Percentiles rank a stretch among this genome's conserved stretches.
Conservation (phyloP, 2,329 filamentous ascomycete species). For the Xylaria sp. region DNA sequence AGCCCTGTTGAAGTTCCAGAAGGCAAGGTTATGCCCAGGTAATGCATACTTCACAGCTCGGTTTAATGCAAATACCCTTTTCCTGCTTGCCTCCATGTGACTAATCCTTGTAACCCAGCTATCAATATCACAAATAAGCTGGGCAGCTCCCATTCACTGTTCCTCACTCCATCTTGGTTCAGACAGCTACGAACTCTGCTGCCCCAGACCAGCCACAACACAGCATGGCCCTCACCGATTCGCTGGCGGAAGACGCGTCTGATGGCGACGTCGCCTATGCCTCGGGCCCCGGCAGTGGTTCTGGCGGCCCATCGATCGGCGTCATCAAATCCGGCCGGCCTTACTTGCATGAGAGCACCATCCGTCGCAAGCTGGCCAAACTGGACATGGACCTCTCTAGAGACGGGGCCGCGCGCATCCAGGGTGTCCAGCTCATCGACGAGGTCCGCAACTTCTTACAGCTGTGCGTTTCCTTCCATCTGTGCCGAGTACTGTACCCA, state of each 20-base stretch:
- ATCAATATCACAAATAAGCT: neutral
- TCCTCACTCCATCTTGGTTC: neutral
- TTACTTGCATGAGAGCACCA: constrained; percentile 83
- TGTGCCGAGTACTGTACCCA: constrained; percentile 8
- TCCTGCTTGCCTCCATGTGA: neutral
- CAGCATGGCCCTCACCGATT: constrained; percentile 32
- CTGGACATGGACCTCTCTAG: constrained; percentile 79
- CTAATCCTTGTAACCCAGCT: constrained; percentile 1
- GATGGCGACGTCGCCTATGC: constrained; percentile 30
- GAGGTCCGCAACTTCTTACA: constrained; percentile 81
- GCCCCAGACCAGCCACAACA: constrained; percentile 1
- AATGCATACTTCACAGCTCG: neutral
- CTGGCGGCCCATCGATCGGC: constrained; percentile 43
- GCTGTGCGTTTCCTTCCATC: constrained; percentile 66
- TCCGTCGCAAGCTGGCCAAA: constrained; percentile 77
- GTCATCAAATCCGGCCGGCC: constrained; percentile 61
- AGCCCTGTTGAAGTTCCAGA: no score
- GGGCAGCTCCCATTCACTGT: neutral
- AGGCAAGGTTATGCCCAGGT: no score
- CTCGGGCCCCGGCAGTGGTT: constrained; percentile 21
- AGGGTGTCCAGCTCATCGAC: constrained; percentile 90
- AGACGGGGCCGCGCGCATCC: constrained; percentile 83
- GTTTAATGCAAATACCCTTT: constrained; percentile 2
- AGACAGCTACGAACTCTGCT: constrained; percentile 1
- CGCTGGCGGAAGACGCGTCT: constrained; percentile 29